Evolutionary conservation across 148 eudicot genomes (phyloP), one percentile per base, ranked within the genome.

Genomic region (Tetragonia tetragonoides): DNA sequence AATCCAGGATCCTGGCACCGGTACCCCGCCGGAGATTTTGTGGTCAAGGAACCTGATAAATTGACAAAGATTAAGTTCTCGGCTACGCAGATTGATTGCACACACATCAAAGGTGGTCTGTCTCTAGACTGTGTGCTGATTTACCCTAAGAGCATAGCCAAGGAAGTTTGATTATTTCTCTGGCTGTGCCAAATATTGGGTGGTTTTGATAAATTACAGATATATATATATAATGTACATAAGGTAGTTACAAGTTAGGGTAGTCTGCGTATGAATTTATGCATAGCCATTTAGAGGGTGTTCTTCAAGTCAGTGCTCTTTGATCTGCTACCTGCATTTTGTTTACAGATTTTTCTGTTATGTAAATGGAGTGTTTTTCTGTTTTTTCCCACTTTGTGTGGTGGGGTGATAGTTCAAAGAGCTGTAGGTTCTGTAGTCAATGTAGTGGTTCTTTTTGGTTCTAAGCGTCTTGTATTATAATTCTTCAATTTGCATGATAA

Each of bases 11-110:
- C 74, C 34, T 92, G 95, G 97, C 83, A 78, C 40, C 77, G 84
- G 53, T 89, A 92, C 81, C 93, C 84, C n/a, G 95, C 78, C 0
- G 97, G 97, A 17, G 93, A 92, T 79, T 89, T 92, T 67, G 85
- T 84, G n/a, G 86, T 92, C 12, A 80, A 81, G 77, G 84, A 84
- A 47, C 67, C 90, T 0, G 72, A 84, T 46, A 81, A 79, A 40
- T 70, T 77, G 53, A 90, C 85, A 4, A 92, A 86, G 84, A 68
- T 94, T 42, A 89, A 86, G 76, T 94, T 86, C 64, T 90, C 95
- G 11, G 79, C 89, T 61, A 87, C 83, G n/a, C 98, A 94, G 82
- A 94, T 92, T 56, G 98, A 92, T 81, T 94, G 98, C 80, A 92
- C 98, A 21, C 95, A 94, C 62, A 90, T 82, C 0, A 90, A 94